Evolutionary conservation across 164 flowering plant genomes (phyloP).

Genomic region (Liriodendron chinense): DNA sequence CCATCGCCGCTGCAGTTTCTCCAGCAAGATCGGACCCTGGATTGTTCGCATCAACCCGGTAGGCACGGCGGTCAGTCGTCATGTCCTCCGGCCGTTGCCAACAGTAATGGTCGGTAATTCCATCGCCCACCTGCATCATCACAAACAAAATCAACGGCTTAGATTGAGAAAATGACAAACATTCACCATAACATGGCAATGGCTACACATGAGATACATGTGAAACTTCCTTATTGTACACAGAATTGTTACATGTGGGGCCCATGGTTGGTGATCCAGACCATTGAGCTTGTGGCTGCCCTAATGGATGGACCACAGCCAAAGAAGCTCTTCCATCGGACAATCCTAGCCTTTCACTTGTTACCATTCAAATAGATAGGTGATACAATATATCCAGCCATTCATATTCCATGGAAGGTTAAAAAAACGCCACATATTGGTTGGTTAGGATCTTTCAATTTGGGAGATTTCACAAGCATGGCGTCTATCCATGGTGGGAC

Average conservation of each 20-base stretch:
- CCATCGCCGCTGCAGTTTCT: constrained; percentile 95
- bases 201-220: too few relatives aligned
- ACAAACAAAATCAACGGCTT: neutral
- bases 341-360: too few relatives aligned
- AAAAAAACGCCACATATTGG: too few relatives aligned
- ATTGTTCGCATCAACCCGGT: constrained; percentile 55
- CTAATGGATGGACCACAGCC: too few relatives aligned
- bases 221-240: too few relatives aligned
- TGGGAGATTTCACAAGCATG: neutral
- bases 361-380: too few relatives aligned
- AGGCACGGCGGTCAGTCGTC: constrained; percentile 79
- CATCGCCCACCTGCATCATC: constrained; percentile 79
- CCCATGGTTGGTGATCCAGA: neutral
- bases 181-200: neutral
- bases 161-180: neutral
- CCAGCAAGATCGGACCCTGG: constrained; percentile 97
- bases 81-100: constrained; percentile 98
- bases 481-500: neutral
- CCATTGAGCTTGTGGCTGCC: neutral
- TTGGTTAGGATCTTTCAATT: neutral
- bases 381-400: too few relatives aligned
- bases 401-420: too few relatives aligned
- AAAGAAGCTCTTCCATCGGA: too few relatives aligned
- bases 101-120: constrained; percentile 86
- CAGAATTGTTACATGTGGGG: neutral